A percentile compares a stretch with the other conserved stretches of the same genome.
Conservation (phyloP, 1,284 basidiomycete genomes). For the Phellinidium pouzarii region DNA sequence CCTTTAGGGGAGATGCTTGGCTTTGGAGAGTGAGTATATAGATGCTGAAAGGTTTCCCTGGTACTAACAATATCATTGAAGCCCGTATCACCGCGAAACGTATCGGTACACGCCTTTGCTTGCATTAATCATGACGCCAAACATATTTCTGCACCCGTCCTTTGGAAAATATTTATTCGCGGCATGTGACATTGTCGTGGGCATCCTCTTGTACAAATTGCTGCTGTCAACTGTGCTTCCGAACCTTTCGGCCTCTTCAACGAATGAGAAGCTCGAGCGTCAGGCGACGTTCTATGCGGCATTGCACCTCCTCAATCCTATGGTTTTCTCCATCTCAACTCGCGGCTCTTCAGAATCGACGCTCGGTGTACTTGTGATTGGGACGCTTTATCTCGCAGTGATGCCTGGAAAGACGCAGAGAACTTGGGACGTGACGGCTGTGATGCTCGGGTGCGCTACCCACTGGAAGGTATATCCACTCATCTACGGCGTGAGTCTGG, state of each 20-base stretch:
- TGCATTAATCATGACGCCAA: conserved; percentile 77
- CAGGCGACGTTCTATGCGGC: conserved; percentile 51
- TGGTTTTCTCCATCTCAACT: conserved; percentile 94
- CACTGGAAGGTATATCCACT: conserved; percentile 97
- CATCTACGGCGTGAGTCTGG: conserved; percentile 78
- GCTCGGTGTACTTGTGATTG: conserved; percentile 75
- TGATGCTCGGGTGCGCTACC: conserved; percentile 71
- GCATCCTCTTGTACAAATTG: conserved; percentile 68
- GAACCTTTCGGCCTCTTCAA: conserved; percentile 1
- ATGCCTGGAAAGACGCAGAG: conserved; percentile 28
- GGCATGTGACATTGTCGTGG: conserved; percentile 78
- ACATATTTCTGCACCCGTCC: conserved; percentile 68
- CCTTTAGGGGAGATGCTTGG: conserved; percentile 40
- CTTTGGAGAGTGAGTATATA: conserved; percentile 61
- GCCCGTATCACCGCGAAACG: conserved; percentile 90
- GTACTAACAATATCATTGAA: conserved; percentile 28
- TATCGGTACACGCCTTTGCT: conserved; percentile 96
- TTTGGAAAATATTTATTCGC: conserved; percentile 92
- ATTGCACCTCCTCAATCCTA: conserved; percentile 82
- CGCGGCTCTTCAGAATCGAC: conserved; percentile 92
- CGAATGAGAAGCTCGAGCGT: conserved; percentile 15
- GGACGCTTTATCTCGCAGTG: conserved; percentile 58
- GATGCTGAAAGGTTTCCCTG: conserved; percentile 5
- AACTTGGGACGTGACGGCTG: conserved; percentile 54
- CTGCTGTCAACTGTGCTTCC: conserved; percentile 45